phyloP scores from a whole-genome alignment of 441 rosid genomes.

The Gossypium gossypioides region DNA sequence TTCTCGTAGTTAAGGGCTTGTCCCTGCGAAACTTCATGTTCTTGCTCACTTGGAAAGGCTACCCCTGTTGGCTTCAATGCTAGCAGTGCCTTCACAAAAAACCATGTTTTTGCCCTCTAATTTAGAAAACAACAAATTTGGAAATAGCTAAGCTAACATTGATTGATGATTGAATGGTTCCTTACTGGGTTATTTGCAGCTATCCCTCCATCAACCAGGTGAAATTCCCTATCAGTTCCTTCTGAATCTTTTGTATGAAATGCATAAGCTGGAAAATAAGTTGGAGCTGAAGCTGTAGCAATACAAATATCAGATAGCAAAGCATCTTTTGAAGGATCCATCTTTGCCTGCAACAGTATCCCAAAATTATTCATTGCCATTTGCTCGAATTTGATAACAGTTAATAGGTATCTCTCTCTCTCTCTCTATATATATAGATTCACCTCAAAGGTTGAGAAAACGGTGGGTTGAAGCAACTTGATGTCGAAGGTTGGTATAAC shows the following conservation, averaged over 20 bases:
- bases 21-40: constrained; percentile 6
- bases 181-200: constrained; percentile 47
- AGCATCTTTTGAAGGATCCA: constrained; percentile 21
- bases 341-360: constrained; percentile 7
- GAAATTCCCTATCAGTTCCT: constrained; percentile 25
- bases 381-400: background rate
- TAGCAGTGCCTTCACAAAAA: constrained; percentile 21
- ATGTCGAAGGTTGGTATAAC: constrained; percentile 76
- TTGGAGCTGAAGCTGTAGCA: constrained; percentile 48
- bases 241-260: constrained; percentile 22
- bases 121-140: background rate
- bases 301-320: constrained; percentile 41
- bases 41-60: constrained; percentile 14
- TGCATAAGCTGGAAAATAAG: constrained; percentile 35
- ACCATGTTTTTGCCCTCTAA: background rate
- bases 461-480: constrained; percentile 55
- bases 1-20: constrained; percentile 27
- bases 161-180: background rate
- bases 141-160: background rate
- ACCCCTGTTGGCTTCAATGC: constrained; percentile 27
- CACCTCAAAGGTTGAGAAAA: constrained; percentile 71
- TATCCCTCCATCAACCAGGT: constrained; percentile 48
- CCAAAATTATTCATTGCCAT: background rate
- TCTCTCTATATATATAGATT: background rate
- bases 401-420: background rate